Conservation (phyloP, 2,329 filamentous ascomycete genomes). For the Penicillium sp. region DNA sequence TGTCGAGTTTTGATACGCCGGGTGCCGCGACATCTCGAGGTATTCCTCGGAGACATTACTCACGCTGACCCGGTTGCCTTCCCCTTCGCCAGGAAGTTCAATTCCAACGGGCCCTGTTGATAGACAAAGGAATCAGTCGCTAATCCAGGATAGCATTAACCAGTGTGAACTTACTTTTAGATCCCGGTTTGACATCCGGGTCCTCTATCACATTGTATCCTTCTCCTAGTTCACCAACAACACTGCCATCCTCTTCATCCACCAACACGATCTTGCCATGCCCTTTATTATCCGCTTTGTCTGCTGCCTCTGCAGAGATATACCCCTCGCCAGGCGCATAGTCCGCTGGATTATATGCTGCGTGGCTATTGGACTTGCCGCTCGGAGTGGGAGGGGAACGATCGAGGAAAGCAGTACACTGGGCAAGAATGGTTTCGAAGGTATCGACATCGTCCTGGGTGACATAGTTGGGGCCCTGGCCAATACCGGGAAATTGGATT, state of each 20-base stretch:
- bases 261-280: slow-evolving; percentile 85
- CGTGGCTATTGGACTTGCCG: slow-evolving; percentile 31
- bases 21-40: slow-evolving; percentile 77
- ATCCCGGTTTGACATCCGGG: slow-evolving; percentile 75
- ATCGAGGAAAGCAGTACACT: slow-evolving; percentile 95
- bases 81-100: slow-evolving; percentile 50
- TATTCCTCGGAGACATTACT: slow-evolving; percentile 61
- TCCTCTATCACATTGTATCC: slow-evolving; percentile 82
- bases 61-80: slow-evolving; percentile 52
- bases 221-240: slow-evolving; percentile 87
- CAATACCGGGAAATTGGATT: slow-evolving; percentile 82
- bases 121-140: slow-evolving; percentile 11
- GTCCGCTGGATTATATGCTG: slow-evolving; percentile 76
- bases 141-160: background rate
- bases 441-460: slow-evolving; percentile 93
- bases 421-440: slow-evolving; percentile 96
- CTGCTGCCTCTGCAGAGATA: slow-evolving; percentile 48
- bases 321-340: slow-evolving; percentile 83
- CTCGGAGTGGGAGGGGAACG: slow-evolving; percentile 66
- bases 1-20: slow-evolving; percentile 85
- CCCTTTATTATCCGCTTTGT: slow-evolving; percentile 36
- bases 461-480: slow-evolving; percentile 65
- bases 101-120: slow-evolving; percentile 53
- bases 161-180: slow-evolving; percentile 70
- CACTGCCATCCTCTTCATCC: slow-evolving; percentile 93